Conservation (phyloP, 225 moss, liverwort and hornwort genomes). For the Bryum argenteum region DNA sequence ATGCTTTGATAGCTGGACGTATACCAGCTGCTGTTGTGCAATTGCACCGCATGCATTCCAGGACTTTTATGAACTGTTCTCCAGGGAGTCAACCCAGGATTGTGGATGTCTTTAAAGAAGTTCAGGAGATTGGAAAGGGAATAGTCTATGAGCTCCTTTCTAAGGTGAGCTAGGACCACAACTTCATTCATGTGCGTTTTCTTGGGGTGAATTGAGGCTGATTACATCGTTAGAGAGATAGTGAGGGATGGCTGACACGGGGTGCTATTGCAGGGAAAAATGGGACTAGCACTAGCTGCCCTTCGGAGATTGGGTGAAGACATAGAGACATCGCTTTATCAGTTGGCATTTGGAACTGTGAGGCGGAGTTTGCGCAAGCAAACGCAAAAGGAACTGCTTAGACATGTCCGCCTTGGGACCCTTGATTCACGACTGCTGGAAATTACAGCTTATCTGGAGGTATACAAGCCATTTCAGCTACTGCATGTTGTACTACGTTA, state of each 20-base stretch:
- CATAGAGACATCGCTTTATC: conserved; percentile 64
- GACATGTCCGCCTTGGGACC: conserved; percentile 54
- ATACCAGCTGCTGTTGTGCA: conserved; percentile 77
- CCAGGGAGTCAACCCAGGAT: conserved; percentile 28
- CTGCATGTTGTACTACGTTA: not conserved
- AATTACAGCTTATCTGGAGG: conserved; percentile 61
- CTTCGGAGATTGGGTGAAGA: conserved; percentile 79
- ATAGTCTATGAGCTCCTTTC: conserved; percentile 75
- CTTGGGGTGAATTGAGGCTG: conserved; percentile 5
- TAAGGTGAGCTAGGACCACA: conserved; percentile 44
- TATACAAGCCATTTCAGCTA: conserved; percentile 25
- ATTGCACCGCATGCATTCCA: conserved; percentile 64
- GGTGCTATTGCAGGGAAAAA: conserved; percentile 57
- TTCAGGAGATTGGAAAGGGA: conserved; percentile 69
- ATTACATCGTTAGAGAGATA: conserved; percentile 6
- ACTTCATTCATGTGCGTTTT: conserved; percentile 3
- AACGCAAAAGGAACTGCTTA: conserved; percentile 61
- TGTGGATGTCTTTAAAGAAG: conserved; percentile 73
- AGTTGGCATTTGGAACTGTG: conserved; percentile 72
- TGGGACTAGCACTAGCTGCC: conserved; percentile 73
- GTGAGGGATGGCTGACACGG: conserved; percentile 1
- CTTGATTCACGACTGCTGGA: conserved; percentile 64
- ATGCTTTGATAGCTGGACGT: conserved; percentile 75
- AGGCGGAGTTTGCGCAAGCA: conserved; percentile 62
- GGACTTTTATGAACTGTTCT: conserved; percentile 36